These are phyloP conservation scores for Poterioochromonas sp. DNA, from an alignment of 352 stramenopile genomes.

Conservation along the genomic window DNA sequence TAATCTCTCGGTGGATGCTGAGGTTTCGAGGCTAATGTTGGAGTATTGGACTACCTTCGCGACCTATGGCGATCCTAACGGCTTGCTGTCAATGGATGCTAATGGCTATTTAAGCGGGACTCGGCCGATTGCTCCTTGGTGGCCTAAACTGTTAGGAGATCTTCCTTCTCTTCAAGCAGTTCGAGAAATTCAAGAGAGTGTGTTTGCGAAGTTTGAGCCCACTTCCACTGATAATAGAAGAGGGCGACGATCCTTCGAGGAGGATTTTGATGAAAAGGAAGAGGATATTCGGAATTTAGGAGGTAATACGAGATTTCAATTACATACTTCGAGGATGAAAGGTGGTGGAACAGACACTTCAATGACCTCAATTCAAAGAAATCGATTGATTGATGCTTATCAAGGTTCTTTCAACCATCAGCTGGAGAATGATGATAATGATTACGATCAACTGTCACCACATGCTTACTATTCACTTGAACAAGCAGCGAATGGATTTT, in stretches of 20 bases:
- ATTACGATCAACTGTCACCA: no score
- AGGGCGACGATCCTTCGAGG: neutral
- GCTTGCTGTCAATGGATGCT: neutral
- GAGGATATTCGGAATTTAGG: no score
- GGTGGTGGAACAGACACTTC: no score
- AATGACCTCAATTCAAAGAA: no score
- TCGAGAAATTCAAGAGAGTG: neutral
- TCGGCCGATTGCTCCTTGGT: neutral
- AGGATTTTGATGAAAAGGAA: neutral
- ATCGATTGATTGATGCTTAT: no score
- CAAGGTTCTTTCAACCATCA: no score
- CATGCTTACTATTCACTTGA: neutral
- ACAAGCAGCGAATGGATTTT: neutral
- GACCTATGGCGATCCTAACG: neutral
- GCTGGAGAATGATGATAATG: no score
- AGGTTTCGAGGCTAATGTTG: neutral
- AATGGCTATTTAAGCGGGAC: neutral
- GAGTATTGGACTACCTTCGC: slow-evolving; percentile 21
- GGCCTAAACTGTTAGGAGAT: neutral
- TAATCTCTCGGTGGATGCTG: neutral
- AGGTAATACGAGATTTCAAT: no score
- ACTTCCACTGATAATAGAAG: neutral
- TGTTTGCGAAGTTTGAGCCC: neutral
- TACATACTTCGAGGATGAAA: no score
- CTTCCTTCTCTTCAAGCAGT: neutral